Evolutionary conservation across 169 alveolate genomes (phyloP).

Genomic region (Plasmodium blacklocki): DNA sequence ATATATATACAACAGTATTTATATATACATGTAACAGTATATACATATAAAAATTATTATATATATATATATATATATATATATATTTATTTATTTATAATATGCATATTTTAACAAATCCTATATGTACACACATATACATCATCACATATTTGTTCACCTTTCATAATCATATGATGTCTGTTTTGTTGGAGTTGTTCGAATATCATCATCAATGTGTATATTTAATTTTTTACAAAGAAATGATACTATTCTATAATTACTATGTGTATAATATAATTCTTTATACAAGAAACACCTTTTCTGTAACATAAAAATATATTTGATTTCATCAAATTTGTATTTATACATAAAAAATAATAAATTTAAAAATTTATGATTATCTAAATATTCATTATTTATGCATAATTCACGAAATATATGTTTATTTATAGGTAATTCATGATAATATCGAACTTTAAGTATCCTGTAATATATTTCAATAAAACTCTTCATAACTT

Average conservation of each 20-base stretch:
- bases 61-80: background rate
- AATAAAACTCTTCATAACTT: slow-evolving; percentile 5
- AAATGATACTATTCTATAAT: slow-evolving; percentile 40
- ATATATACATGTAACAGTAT: too few relatives aligned
- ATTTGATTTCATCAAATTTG: slow-evolving; percentile 52
- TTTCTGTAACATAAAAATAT: slow-evolving; percentile 63
- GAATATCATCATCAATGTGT: slow-evolving; percentile 19
- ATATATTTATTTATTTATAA: background rate
- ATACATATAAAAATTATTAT: too few relatives aligned
- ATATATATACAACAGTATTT: too few relatives aligned
- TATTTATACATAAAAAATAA: slow-evolving; percentile 59
- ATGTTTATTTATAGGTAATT: slow-evolving; percentile 63
- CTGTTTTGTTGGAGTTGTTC: slow-evolving; percentile 41
- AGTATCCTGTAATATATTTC: slow-evolving; percentile 26
- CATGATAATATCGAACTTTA: slow-evolving; percentile 64
- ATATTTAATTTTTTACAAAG: slow-evolving; percentile 70
- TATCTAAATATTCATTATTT: slow-evolving; percentile 48
- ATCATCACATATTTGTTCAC: background rate
- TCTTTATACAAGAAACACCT: slow-evolving; percentile 53
- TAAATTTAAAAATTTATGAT: slow-evolving; percentile 14
- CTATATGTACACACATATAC: slow-evolving; percentile 1
- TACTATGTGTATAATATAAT: slow-evolving; percentile 55
- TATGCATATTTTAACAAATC: background rate
- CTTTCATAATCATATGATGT: slow-evolving; percentile 65
- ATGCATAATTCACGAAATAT: slow-evolving; percentile 73